Percentiles rank a stretch among this genome's conserved stretches.
Evolutionary conservation across 768 basidiomycete genomes (phyloP).

Genomic region (Hydnomerulius pinastri): DNA sequence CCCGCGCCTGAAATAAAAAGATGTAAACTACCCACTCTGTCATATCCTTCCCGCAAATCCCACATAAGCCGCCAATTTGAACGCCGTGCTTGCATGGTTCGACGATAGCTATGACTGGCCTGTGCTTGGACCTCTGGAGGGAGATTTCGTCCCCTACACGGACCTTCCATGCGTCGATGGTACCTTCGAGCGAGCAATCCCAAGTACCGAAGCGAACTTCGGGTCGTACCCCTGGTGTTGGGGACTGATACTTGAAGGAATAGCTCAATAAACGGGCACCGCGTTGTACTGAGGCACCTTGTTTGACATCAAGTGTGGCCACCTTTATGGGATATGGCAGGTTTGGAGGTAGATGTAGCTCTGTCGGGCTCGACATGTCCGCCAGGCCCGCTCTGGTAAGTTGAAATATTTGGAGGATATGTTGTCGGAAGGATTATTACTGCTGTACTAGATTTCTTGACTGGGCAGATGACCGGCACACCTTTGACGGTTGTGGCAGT

Average conservation of each 20-base stretch:
- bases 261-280: conserved; percentile 84
- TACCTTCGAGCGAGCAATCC: conserved; percentile 87
- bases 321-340: conserved; percentile 89
- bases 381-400: not conserved
- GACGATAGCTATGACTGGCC: conserved; percentile 62
- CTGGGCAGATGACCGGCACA: conserved; percentile 1
- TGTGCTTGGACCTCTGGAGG: conserved; percentile 56
- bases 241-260: conserved; percentile 65
- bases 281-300: conserved; percentile 53
- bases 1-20: conserved; percentile 2
- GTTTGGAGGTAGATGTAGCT: conserved; percentile 71
- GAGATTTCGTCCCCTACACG: conserved; percentile 66
- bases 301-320: conserved; percentile 59
- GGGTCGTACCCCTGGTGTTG: conserved; percentile 45
- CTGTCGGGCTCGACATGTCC: conserved; percentile 63
- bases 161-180: conserved; percentile 70
- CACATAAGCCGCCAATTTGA: conserved; percentile 90
- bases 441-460: conserved; percentile 1
- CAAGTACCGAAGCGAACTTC: conserved; percentile 86
- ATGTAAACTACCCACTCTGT: conserved; percentile 60
- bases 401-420: conserved; percentile 6
- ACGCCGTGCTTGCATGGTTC: conserved; percentile 98
- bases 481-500: conserved; percentile 22
- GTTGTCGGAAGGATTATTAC: conserved; percentile 9
- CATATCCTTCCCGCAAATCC: conserved; percentile 94